Conservation (phyloP, 1,284 basidiomycete species). For the Peniophora sp. region DNA sequence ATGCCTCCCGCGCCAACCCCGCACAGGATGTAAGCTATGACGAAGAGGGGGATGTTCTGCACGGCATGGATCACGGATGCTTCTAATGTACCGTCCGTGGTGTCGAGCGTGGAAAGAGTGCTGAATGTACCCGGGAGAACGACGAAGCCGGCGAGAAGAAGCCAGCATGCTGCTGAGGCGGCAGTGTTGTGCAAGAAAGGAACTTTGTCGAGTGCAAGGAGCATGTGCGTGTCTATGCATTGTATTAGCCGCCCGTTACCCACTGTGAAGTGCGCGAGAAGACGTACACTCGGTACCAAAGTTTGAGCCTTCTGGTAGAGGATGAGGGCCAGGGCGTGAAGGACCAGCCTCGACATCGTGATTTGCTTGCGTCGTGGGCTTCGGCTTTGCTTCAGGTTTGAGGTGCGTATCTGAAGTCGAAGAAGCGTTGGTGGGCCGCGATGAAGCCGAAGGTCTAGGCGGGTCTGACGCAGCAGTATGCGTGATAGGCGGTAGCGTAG, state of each 20-base stretch:
- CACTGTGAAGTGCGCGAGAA: not conserved
- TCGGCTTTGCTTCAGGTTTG: not conserved
- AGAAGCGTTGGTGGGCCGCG: not conserved
- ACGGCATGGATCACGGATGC: not conserved
- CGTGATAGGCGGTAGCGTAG: not conserved
- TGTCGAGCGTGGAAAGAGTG: constrained; percentile 27
- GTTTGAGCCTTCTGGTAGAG: not conserved
- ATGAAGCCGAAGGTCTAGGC: not conserved
- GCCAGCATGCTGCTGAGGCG: constrained; percentile 49
- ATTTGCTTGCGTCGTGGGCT: not conserved
- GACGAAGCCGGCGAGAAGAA: constrained; percentile 49
- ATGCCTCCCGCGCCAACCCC: constrained; percentile 42
- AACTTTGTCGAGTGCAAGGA: constrained; percentile 38
- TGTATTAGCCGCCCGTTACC: not conserved
- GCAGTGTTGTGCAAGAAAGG: constrained; percentile 35
- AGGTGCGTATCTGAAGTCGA: not conserved
- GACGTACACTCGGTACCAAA: not conserved
- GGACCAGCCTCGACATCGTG: not conserved
- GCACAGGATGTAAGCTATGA: constrained; percentile 46
- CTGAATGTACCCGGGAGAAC: constrained; percentile 53
- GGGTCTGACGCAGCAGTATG: not conserved
- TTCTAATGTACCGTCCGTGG: not conserved
- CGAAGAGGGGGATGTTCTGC: constrained; percentile 17
- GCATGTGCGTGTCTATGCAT: constrained; percentile 38
- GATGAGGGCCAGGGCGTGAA: too few relatives aligned